A percentile compares a stretch with the other conserved stretches of the same genome.
phyloP scores from a whole-genome alignment of 2,329 filamentous ascomycete genomes.

The Biscogniauxia marginata region DNA sequence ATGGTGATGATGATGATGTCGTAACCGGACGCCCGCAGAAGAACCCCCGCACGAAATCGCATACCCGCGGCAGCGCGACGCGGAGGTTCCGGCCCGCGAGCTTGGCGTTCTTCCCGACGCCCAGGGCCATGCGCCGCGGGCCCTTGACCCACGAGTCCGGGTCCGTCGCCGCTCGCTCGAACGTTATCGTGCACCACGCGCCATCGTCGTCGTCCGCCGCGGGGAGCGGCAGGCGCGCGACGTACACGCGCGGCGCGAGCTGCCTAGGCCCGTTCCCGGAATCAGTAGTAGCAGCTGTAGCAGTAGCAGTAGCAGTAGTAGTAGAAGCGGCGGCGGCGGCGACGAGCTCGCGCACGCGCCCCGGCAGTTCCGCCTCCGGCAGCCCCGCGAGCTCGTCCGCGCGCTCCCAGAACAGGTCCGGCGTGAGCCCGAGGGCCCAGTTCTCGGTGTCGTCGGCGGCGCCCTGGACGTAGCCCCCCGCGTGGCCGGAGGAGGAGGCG shows the following conservation, averaged over 20 bases:
- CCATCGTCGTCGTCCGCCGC: conserved; percentile 9
- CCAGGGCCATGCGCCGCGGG: conserved; percentile 50
- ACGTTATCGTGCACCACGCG: conserved; percentile 40
- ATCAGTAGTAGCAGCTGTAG: too few species aligned
- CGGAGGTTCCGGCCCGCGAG: conserved; percentile 81
- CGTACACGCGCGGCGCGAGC: conserved; percentile 36
- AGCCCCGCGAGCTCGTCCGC: conserved; percentile 57
- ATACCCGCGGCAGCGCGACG: conserved; percentile 62
- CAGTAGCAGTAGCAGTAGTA: neutral
- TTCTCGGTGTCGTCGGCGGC: conserved; percentile 94
- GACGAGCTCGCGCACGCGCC: conserved; percentile 48
- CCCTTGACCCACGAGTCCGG: conserved; percentile 42
- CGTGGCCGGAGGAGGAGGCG: too few species aligned
- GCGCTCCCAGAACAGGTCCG: conserved; percentile 77
- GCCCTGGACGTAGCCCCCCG: conserved; percentile 84
- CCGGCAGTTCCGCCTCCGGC: conserved; percentile 62
- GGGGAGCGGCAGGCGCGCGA: conserved; percentile 20
- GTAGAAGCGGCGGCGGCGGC: conserved; percentile 3
- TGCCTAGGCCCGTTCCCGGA: conserved; percentile 18
- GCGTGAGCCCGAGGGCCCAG: conserved; percentile 81
- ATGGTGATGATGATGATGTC: neutral
- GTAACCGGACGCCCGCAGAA: conserved; percentile 24
- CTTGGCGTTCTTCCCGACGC: conserved; percentile 66
- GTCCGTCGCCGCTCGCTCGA: conserved; percentile 44
- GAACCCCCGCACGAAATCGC: conserved; percentile 49